phyloP scores from a whole-genome alignment of 169 alveolate species.

The Plasmodium cynomolgi region DNA sequence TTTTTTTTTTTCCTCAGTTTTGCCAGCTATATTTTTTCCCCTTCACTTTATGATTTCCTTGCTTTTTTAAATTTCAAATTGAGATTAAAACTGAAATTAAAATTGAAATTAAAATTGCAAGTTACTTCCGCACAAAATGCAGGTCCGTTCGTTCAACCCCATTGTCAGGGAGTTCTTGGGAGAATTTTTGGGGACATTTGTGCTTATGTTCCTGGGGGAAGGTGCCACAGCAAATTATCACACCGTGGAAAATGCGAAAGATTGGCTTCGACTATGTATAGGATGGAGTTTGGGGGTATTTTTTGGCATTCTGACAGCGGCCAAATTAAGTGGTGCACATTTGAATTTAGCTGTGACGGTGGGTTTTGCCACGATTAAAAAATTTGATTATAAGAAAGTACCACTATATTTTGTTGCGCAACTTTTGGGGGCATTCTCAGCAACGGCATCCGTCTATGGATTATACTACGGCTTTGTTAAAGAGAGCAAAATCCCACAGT shows the following conservation, averaged over 20 bases:
- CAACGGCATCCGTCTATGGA: constrained; percentile 48
- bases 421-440: constrained; percentile 72
- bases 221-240: constrained; percentile 66
- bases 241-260: not conserved
- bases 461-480: constrained; percentile 35
- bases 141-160: not conserved
- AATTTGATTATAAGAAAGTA: constrained; percentile 63
- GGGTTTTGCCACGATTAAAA: constrained; percentile 41
- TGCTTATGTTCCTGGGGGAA: constrained; percentile 73
- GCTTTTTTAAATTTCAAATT: not conserved
- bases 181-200: constrained; percentile 67
- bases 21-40: not conserved
- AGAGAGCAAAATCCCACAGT: not conserved
- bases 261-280: constrained; percentile 67
- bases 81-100: not conserved
- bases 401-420: constrained; percentile 72
- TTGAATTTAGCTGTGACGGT: constrained; percentile 74
- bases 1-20: not conserved
- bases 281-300: constrained; percentile 77
- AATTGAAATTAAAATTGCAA: not conserved
- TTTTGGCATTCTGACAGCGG: constrained; percentile 65
- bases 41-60: not conserved
- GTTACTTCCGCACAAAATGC: constrained; percentile 9
- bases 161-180: constrained; percentile 49
- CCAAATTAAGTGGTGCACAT: constrained; percentile 77